phyloP scores from a whole-genome alignment of 2,329 filamentous ascomycete species.

The Aureobasidium mangrovei region DNA sequence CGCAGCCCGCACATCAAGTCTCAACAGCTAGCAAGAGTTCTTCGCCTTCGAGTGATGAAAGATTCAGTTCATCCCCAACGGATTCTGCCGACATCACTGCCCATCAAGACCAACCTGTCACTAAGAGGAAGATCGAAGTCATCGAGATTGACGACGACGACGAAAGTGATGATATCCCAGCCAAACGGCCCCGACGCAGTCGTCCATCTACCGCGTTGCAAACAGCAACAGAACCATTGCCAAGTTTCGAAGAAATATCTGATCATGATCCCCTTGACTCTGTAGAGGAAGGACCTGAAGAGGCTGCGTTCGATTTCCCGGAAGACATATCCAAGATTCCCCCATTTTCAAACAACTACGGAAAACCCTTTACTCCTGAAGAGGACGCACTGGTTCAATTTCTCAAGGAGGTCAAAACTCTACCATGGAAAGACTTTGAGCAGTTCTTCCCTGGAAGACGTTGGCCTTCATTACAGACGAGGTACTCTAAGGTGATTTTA shows the following conservation, averaged over 20 bases:
- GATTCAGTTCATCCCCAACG: too few species aligned
- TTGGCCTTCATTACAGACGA: neutral
- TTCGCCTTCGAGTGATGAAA: neutral
- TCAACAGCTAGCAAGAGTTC: too few species aligned
- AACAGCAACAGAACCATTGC: neutral
- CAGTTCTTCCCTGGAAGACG: neutral
- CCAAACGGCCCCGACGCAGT: neutral
- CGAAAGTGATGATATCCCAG: neutral
- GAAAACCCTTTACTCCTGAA: neutral
- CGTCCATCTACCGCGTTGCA: neutral
- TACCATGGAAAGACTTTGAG: slow-evolving; percentile 5
- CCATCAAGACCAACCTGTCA: neutral
- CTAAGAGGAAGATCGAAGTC: neutral
- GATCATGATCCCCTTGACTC: neutral
- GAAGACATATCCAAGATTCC: neutral
- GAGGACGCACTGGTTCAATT: neutral
- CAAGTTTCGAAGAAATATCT: neutral
- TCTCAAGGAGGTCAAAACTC: neutral
- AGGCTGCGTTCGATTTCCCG: neutral
- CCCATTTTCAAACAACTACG: neutral
- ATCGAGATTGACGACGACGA: neutral
- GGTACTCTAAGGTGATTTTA: neutral
- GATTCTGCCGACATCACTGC: too few species aligned
- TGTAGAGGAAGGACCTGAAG: neutral
- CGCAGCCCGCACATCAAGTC: too few species aligned